phyloP scores from a whole-genome alignment of 371 early-diverging fungal genomes.

The Neoconidiobolus thromboides region DNA sequence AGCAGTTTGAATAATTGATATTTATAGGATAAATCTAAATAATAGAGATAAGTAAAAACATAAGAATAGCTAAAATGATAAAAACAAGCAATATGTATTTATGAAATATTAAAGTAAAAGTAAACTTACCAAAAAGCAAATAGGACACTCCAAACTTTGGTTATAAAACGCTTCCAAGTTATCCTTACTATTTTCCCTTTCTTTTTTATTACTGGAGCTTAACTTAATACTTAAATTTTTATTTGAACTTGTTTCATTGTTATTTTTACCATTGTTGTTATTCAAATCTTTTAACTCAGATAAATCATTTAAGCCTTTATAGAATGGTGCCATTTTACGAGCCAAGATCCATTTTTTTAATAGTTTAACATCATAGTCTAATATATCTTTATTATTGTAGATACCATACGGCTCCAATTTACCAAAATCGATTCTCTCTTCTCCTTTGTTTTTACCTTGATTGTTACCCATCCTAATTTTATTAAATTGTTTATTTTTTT shows the following conservation, averaged over 20 bases:
- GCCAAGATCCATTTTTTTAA: constrained; percentile 57
- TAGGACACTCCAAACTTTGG: constrained; percentile 73
- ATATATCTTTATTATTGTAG: constrained; percentile 32
- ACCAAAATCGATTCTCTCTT: constrained; percentile 49
- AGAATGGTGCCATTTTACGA: constrained; percentile 70
- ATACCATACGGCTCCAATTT: constrained; percentile 47
- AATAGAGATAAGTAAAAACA: background rate
- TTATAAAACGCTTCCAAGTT: constrained; percentile 23
- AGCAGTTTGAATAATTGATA: constrained; percentile 84
- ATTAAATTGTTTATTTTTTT: no score
- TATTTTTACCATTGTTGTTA: background rate
- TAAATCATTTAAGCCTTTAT: constrained; percentile 45
- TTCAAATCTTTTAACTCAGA: constrained; percentile 25
- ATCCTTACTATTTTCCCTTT: constrained; percentile 7
- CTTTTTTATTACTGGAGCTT: constrained; percentile 2
- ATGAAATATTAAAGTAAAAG: background rate
- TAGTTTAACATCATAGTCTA: constrained; percentile 56
- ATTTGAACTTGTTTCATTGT: constrained; percentile 8
- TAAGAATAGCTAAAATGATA: no score
- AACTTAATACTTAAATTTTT: constrained; percentile 7
- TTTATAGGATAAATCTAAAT: constrained; percentile 68
- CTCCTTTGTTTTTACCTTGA: constrained; percentile 22
- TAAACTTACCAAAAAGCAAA: constrained; percentile 66
- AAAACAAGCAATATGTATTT: no score
- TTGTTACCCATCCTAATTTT: constrained; percentile 18